Percentiles rank a stretch among this genome's conserved stretches.
Evolutionary conservation across 805 yeast genomes (phyloP).

Genomic region (Wickerhamomyces chambardii): DNA sequence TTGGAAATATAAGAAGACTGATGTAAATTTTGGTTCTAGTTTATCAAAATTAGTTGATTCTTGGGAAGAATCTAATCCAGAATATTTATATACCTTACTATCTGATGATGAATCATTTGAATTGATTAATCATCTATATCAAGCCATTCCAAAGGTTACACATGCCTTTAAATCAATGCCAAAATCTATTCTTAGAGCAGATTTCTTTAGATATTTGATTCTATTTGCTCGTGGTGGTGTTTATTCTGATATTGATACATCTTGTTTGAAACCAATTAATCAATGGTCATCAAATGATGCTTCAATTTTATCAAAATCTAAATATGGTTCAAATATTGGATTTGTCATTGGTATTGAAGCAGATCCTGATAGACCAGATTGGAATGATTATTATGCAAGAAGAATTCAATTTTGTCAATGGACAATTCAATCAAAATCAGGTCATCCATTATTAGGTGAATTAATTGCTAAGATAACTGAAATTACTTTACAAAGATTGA

Average conservation of each 20-base stretch:
- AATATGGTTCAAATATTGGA: slow-evolving; percentile 57
- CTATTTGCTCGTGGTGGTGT: slow-evolving; percentile 89
- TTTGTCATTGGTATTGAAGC: slow-evolving; percentile 90
- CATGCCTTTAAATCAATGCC: slow-evolving; percentile 76
- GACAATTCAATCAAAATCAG: slow-evolving; percentile 85
- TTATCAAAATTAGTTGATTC: slow-evolving; percentile 41
- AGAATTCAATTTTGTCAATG: slow-evolving; percentile 95
- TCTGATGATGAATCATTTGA: slow-evolving; percentile 61
- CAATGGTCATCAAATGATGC: slow-evolving; percentile 52
- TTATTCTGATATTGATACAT: slow-evolving; percentile 87
- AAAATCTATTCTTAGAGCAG: slow-evolving; percentile 77
- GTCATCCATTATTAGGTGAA: slow-evolving; percentile 85
- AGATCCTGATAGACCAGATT: slow-evolving; percentile 92
- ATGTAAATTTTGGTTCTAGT: slow-evolving; percentile 44
- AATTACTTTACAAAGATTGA: slow-evolving; percentile 50
- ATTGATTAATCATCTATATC: slow-evolving; percentile 45
- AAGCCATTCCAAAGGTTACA: slow-evolving; percentile 66
- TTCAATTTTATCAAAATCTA: slow-evolving; percentile 6
- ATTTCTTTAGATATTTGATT: slow-evolving; percentile 84
- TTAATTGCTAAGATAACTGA: slow-evolving; percentile 73
- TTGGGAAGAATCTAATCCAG: slow-evolving; percentile 60
- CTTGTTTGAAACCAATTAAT: slow-evolving; percentile 59
- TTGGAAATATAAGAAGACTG: slow-evolving; percentile 68
- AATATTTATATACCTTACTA: slow-evolving; percentile 62
- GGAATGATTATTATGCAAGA: slow-evolving; percentile 90